Percentiles rank a stretch among this genome's conserved stretches.
Evolutionary conservation across 2,329 filamentous ascomycete genomes (phyloP).

Genomic region (Mariannaea elegans): DNA sequence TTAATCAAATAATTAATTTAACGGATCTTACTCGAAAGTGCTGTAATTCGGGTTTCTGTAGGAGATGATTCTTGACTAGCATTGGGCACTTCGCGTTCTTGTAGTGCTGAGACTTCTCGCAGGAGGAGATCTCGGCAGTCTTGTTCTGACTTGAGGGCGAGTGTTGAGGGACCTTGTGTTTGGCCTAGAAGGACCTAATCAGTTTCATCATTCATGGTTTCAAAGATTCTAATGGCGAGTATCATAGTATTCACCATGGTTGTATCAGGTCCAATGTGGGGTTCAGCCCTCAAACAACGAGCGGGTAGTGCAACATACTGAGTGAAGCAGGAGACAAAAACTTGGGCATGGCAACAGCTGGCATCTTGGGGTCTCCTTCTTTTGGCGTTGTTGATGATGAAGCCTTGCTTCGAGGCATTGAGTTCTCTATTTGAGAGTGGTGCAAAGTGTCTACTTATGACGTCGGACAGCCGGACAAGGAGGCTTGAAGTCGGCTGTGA

Average conservation of each 20-base stretch:
- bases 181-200: background rate
- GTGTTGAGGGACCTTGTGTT: background rate
- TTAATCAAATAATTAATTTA: background rate
- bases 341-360: constrained; percentile 15
- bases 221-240: background rate
- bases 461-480: background rate
- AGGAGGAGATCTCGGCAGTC: constrained; percentile 38
- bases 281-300: background rate
- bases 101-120: constrained; percentile 37
- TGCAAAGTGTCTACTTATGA: background rate
- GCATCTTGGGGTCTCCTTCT: constrained; percentile 2
- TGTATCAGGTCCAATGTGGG: background rate
- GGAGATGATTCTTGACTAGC: constrained; percentile 12
- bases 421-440: background rate
- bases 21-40: constrained; percentile 22
- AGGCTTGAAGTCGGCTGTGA: background rate
- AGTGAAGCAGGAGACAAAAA: background rate
- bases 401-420: background rate
- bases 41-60: constrained; percentile 12
- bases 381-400: background rate
- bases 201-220: background rate
- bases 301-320: constrained; percentile 1
- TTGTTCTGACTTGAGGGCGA: constrained; percentile 36
- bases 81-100: constrained; percentile 35
- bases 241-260: background rate